phyloP scores from a whole-genome alignment of 495 filamentous ascomycete species.

The Monascus purpureus region DNA sequence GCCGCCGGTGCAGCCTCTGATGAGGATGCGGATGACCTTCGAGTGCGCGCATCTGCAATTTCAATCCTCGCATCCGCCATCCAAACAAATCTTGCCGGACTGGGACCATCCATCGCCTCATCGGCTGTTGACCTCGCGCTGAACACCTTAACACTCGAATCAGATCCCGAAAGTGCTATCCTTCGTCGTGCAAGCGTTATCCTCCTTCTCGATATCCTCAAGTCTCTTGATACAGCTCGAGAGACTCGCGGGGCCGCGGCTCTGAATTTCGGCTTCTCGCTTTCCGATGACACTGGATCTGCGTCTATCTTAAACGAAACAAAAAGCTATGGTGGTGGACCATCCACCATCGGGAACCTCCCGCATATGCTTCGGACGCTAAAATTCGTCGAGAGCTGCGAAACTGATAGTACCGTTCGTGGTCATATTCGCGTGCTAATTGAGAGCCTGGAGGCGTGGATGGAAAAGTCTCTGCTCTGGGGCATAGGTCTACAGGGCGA shows the following conservation, averaged over 20 bases:
- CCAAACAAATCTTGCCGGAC: constrained; percentile 49
- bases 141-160: constrained; percentile 51
- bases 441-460: constrained; percentile 60
- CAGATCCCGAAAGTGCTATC: constrained; percentile 48
- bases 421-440: constrained; percentile 56
- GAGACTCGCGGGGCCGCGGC: constrained; percentile 29
- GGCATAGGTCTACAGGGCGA: constrained; percentile 16
- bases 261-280: constrained; percentile 48
- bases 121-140: constrained; percentile 54
- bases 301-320: background rate
- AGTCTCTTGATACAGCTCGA: constrained; percentile 44
- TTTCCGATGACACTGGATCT: constrained; percentile 10
- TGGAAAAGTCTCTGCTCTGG: constrained; percentile 40
- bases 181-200: constrained; percentile 59
- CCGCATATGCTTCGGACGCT: constrained; percentile 50
- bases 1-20: constrained; percentile 42
- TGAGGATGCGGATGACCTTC: constrained; percentile 52
- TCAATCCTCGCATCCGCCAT: constrained; percentile 54
- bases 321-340: constrained; percentile 3
- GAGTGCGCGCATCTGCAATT: constrained; percentile 64
- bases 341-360: constrained; percentile 33
- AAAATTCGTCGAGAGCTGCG: constrained; percentile 49
- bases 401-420: constrained; percentile 59
- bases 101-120: constrained; percentile 40
- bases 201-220: constrained; percentile 52